A percentile compares a stretch with the other conserved stretches of the same genome.
Evolutionary conservation across 345 rosid species (phyloP).

Genomic region (Aquilaria yunnanensis): DNA sequence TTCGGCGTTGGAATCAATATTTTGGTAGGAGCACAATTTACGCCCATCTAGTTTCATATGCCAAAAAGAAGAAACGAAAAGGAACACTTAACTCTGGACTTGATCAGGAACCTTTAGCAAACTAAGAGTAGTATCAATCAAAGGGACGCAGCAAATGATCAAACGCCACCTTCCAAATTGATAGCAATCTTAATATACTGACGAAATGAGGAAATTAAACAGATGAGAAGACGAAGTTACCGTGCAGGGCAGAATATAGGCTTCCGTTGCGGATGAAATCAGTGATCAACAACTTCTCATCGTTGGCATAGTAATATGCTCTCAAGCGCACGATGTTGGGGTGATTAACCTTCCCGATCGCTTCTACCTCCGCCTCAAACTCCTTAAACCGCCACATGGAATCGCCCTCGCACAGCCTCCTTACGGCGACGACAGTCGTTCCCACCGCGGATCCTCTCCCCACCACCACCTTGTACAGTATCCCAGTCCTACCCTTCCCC

Average conservation of each 20-base stretch:
- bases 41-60: too few relatives aligned
- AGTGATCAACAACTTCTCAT: conserved; percentile 78
- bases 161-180: too few relatives aligned
- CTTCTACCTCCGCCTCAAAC: conserved; percentile 80
- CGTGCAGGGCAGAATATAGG: conserved; percentile 72
- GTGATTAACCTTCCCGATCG: conserved; percentile 63
- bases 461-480: conserved; percentile 73
- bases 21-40: too few relatives aligned
- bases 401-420: conserved; percentile 79
- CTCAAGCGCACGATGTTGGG: conserved; percentile 72
- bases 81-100: too few relatives aligned
- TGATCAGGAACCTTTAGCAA: too few relatives aligned
- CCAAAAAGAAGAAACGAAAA: too few relatives aligned
- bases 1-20: too few relatives aligned
- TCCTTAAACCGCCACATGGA: conserved; percentile 66
- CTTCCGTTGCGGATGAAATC: conserved; percentile 81
- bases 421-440: conserved; percentile 64
- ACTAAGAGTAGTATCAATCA: too few relatives aligned
- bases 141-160: too few relatives aligned
- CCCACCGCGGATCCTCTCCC: conserved; percentile 49
- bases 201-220: background rate
- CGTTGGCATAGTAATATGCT: conserved; percentile 80
- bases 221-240: conserved; percentile 26
- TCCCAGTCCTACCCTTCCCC: conserved; percentile 86
- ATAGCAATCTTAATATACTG: too few relatives aligned